These are phyloP conservation scores for Geotrichum cucujoidarum DNA, from an alignment of 1,139 yeast genomes.

Conservation along the genomic window DNA sequence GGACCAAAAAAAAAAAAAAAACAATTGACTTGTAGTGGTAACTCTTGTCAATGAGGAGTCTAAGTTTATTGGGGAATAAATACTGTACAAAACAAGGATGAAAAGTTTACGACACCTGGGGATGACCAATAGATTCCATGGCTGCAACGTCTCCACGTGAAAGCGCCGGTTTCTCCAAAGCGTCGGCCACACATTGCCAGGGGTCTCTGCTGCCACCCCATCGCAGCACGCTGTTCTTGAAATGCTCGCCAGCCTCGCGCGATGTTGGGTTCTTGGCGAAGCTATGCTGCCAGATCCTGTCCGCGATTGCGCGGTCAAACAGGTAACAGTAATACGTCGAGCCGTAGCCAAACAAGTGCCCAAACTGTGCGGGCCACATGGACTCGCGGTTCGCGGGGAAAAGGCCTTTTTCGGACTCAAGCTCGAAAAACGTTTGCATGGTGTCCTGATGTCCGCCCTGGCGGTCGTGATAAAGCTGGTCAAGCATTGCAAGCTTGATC, in stretches of 20 bases:
- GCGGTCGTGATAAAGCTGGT: slow-evolving; percentile 66
- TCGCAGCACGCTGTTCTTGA: slow-evolving; percentile 61
- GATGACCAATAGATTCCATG: slow-evolving; percentile 51
- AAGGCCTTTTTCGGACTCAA: slow-evolving; percentile 48
- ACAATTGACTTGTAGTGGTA: too few species aligned
- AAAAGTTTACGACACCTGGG: slow-evolving; percentile 35
- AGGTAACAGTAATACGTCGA: slow-evolving; percentile 90
- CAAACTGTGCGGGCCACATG: slow-evolving; percentile 91
- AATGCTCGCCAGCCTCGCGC: slow-evolving; percentile 66
- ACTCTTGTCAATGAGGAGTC: too few species aligned
- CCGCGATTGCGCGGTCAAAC: slow-evolving; percentile 89
- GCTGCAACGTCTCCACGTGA: slow-evolving; percentile 66
- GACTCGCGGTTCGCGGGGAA: slow-evolving; percentile 44
- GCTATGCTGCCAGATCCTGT: slow-evolving; percentile 71
- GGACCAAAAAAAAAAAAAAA: too few species aligned
- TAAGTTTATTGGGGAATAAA: too few species aligned
- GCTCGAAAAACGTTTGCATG: slow-evolving; percentile 55
- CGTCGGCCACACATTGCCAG: slow-evolving; percentile 81
- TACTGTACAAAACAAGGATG: slow-evolving; percentile 10
- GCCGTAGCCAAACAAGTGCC: slow-evolving; percentile 90
- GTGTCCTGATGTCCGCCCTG: slow-evolving; percentile 42
- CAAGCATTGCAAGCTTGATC: slow-evolving; percentile 83
- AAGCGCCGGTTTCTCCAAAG: slow-evolving; percentile 57
- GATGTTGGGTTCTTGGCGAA: slow-evolving; percentile 62
- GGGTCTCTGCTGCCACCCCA: slow-evolving; percentile 97